These are phyloP conservation scores for Trametes elegans DNA, from an alignment of 768 basidiomycete species.

Conservation along the genomic window DNA sequence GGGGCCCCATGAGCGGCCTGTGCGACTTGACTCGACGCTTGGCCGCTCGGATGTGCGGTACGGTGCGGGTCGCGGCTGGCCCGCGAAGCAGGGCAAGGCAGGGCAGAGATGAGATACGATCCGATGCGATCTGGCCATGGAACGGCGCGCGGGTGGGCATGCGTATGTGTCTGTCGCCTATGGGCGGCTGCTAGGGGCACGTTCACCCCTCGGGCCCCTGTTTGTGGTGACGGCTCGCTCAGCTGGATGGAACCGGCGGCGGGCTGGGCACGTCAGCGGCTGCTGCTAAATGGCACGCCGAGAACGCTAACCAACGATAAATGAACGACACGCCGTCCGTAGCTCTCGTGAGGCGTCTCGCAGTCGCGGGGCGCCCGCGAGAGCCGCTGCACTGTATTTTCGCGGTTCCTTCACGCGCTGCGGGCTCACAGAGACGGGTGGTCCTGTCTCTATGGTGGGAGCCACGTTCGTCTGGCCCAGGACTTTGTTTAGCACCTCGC, in stretches of 20 bases:
- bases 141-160: background rate
- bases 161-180: no score
- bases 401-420: background rate
- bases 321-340: no score
- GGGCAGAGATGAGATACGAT: background rate
- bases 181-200: no score
- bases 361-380: no score
- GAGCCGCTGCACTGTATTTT: background rate
- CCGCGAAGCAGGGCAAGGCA: conserved; percentile 12
- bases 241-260: no score
- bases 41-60: conserved; percentile 7
- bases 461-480: background rate
- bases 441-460: background rate
- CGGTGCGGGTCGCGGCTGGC: no score
- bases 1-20: background rate
- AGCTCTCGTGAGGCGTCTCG: no score
- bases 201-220: no score
- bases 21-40: background rate
- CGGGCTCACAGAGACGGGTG: background rate
- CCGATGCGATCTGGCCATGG: background rate
- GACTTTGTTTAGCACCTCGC: background rate
- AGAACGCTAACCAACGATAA: no score
- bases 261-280: no score
- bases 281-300: no score
- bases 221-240: no score